Base-by-base conservation (phyloP, 805 yeast species). In the Sugiyamaella valdiviana region DNA sequence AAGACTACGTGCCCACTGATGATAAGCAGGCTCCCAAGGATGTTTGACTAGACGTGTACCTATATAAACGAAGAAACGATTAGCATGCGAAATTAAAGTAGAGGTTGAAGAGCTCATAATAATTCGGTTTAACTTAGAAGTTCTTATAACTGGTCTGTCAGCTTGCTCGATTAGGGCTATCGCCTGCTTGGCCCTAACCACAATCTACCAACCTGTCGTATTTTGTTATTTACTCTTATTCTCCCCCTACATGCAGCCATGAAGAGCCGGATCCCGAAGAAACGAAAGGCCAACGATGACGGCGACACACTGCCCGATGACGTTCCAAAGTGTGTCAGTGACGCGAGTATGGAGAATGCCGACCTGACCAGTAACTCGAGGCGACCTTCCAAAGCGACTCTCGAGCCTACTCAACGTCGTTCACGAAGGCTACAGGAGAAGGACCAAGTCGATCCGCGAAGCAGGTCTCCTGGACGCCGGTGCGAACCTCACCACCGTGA, bases 401-500 rank as follows among this genome's bases (percentile, higher is more conserved):
- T 39, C 7, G 24, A 22, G 19, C 50, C 50, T n/a, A n/a, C n/a
- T 21, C 32, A 19, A 15, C 20, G 51, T 36, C 14, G 49, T 10
- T 49, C 52, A 2, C 5, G 39, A 15, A 40, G 52, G 6, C 44
- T 49, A 6, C 32, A 40, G 10, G 52, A 49, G 36, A 45, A 45
- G 29, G 49, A 45, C 16, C 36, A 26, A 20, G 39, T 39, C 14
- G 52, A 45, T 14, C 36, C 46, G 15, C 39, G 46, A 4, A 29
- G 17, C n/a, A 14, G 45, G 39, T 49, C 52, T 6, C 52, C 52
- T 1, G 52, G 52, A 6, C 42, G 52, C n/a, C 22, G 48, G 23
- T 49, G 52, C 20, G 45, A 45, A n/a, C 52, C 52, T n/a, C 44
- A 41, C 17, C 52, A 49, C 29, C n/a, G 52, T 19, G 42, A 44